Conservation (phyloP, 2,329 filamentous ascomycete genomes). For the Fusarium temperatum region DNA sequence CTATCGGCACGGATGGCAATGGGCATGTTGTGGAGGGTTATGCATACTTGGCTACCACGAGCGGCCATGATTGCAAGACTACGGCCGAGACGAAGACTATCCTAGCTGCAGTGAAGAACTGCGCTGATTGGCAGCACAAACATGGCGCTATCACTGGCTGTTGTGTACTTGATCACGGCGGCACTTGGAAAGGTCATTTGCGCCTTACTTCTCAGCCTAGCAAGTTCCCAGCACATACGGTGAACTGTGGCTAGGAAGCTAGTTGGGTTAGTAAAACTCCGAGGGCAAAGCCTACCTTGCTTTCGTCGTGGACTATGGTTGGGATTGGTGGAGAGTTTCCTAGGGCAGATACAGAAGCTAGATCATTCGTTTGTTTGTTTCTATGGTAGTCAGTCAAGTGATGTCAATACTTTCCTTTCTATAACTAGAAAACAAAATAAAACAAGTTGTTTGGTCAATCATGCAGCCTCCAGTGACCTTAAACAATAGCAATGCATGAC, state of each 20-base stretch:
- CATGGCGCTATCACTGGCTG: not conserved
- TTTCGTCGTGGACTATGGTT: not conserved
- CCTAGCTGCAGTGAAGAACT: not conserved
- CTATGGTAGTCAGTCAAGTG: not conserved
- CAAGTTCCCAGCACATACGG: not conserved
- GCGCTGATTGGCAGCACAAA: not conserved
- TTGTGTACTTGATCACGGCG: not conserved
- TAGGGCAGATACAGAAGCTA: fast-evolving
- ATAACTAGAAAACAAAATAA: not conserved
- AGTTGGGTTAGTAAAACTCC: too few species aligned
- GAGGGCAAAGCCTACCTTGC: fast-evolving
- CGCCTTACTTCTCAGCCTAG: not conserved
- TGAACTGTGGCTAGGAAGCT: not conserved
- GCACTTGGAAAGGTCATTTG: not conserved
- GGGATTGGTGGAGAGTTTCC: not conserved
- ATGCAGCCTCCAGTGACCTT: not conserved
- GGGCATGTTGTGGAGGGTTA: not conserved
- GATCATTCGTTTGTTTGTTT: not conserved
- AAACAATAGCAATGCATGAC: fast-evolving
- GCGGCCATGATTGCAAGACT: not conserved
- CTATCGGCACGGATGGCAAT: not conserved
- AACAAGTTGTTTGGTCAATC: not conserved
- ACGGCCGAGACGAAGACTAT: not conserved
- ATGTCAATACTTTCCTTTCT: fast-evolving
- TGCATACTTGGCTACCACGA: not conserved